These are phyloP conservation scores for Kodamaea leandrae DNA, from an alignment of 805 yeast genomes.

Conservation along the genomic window DNA sequence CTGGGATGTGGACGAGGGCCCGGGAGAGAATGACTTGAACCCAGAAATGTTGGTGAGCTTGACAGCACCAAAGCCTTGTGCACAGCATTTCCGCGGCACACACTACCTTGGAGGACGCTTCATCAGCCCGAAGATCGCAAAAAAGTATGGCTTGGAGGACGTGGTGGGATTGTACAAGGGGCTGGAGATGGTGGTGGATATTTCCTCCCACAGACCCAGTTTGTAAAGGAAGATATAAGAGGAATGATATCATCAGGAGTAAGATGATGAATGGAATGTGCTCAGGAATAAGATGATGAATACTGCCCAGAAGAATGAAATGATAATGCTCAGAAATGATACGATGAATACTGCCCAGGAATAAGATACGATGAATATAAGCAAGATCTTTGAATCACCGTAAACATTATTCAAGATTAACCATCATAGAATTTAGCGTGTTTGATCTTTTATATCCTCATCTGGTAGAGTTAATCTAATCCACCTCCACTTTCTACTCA, in stretches of 20 bases:
- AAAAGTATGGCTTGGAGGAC: slow-evolving; percentile 66
- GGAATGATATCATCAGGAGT: slow-evolving; percentile 3
- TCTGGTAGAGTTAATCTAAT: too few species aligned
- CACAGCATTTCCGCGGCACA: slow-evolving; percentile 40
- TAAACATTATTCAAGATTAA: neutral
- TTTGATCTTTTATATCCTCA: too few species aligned
- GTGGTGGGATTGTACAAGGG: slow-evolving; percentile 27
- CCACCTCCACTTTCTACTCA: too few species aligned
- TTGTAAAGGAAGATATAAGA: slow-evolving; percentile 15
- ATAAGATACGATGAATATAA: too few species aligned
- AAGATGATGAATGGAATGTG: neutral
- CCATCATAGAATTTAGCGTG: too few species aligned
- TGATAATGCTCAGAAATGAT: too few species aligned
- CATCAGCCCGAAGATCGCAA: slow-evolving; percentile 62
- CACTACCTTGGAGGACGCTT: slow-evolving; percentile 95
- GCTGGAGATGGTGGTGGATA: slow-evolving; percentile 33
- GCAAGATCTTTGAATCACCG: too few species aligned
- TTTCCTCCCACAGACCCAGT: slow-evolving; percentile 13
- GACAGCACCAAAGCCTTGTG: slow-evolving; percentile 94
- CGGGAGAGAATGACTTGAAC: slow-evolving; percentile 45
- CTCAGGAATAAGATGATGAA: neutral
- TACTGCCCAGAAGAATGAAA: too few species aligned
- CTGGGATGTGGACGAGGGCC: slow-evolving; percentile 95
- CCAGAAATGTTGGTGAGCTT: slow-evolving; percentile 76
- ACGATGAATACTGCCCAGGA: too few species aligned